A percentile compares a stretch with the other conserved stretches of the same genome.
Conservation (phyloP, 1,284 basidiomycete genomes). For the Fomitopsis palustris region DNA sequence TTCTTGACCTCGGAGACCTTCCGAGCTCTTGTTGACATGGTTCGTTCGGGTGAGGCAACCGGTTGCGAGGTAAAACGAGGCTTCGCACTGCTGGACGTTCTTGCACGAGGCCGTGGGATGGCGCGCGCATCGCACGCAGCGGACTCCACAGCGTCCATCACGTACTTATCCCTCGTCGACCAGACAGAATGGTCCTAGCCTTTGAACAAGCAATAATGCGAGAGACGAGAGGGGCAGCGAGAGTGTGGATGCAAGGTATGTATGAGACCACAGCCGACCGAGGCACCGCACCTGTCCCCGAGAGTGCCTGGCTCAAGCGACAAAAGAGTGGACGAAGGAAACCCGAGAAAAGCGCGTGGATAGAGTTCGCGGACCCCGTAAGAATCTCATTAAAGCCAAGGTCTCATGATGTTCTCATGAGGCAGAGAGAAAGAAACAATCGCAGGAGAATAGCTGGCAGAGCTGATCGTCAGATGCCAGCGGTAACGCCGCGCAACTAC, state of each 20-base stretch:
- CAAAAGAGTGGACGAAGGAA: not conserved
- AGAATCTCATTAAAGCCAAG: not conserved
- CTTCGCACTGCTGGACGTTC: conserved; percentile 17
- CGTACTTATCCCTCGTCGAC: too few species aligned
- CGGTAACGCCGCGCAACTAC: not conserved
- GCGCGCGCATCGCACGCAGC: conserved; percentile 7
- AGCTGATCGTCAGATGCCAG: not conserved
- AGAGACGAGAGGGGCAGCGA: not conserved
- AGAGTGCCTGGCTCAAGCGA: not conserved
- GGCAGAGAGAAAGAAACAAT: not conserved
- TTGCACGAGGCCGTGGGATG: conserved; percentile 15
- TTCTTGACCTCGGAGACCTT: not conserved
- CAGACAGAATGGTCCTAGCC: too few species aligned
- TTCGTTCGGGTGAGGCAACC: not conserved
- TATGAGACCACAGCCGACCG: not conserved
- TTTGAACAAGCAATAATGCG: too few species aligned
- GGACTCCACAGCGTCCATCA: not conserved
- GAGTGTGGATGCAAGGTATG: not conserved
- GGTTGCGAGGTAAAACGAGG: conserved; percentile 6
- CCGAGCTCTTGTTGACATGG: not conserved
- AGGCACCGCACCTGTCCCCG: not conserved
- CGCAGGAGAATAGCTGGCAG: not conserved
- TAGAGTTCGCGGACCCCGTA: not conserved
- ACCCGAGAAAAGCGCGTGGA: not conserved
- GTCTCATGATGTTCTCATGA: not conserved